Base-by-base conservation (phyloP, 139 green algal genomes). In the Picochlorum sp. region DNA sequence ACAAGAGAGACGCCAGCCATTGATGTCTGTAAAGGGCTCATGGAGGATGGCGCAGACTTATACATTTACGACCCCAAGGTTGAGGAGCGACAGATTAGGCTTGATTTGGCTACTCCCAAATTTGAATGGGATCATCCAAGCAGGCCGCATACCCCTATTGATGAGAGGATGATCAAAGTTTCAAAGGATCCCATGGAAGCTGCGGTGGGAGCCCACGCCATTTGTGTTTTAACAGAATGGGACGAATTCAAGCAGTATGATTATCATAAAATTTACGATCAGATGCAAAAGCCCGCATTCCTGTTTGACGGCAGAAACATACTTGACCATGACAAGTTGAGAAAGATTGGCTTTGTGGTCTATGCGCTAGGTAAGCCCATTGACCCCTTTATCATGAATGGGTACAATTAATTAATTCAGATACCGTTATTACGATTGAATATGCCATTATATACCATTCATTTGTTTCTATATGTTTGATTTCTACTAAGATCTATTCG, bases 261-360 rank as follows among this genome's bases (percentile, higher is more conserved):
- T 70, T 89, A 69, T 49, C 41, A 82, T 63, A 39, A 51, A 32
- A 81, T 81, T 14, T 85, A 82, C 29, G 81, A 89, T 68, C 85
- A 41, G 54, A 99, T 99, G 93, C 62, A 78, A 35, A 97, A 98
- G 83, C 93, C 93, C 8, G 89, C 93, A 2, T 98, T 96, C 60
- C 58, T 98, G 18, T 99, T 99, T 73, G 93, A 99, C 58, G 92
- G 93, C 26, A 84, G 93, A 60, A 96, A 97, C 73, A 85, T 96
- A 40, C 67, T 99, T 39, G 77, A 96, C 73, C 86, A 94, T 64
- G 74, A 73, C 9, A 69, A 85, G 53, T 78, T 98, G 50, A 41
- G 22, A 28, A 74, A 93, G 51, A 94, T 97, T 50, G 93, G 93
- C 32, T 99, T 98, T 74, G 35, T n/a, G n/a, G n/a, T n/a, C n/a